These are phyloP conservation scores for Sporothrix brasiliensis DNA, from an alignment of 2,329 filamentous ascomycete species.

Conservation along the genomic window DNA sequence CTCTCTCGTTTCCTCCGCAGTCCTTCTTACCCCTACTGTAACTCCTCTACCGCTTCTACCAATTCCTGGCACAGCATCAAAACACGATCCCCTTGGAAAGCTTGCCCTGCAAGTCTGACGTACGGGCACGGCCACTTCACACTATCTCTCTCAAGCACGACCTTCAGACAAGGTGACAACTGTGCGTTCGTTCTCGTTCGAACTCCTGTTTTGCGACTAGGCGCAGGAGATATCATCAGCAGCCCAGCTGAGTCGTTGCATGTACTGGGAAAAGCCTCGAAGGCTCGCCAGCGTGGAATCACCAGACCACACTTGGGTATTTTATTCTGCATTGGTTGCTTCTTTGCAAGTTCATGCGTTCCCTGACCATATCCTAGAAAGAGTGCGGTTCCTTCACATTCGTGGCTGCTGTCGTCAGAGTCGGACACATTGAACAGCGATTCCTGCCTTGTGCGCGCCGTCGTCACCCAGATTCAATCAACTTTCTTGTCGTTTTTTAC, in stretches of 20 bases:
- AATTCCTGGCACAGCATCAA: neutral
- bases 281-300: neutral
- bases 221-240: neutral
- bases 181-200: slow-evolving; percentile 11
- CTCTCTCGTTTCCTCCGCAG: neutral
- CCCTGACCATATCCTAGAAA: neutral
- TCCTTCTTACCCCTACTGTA: neutral
- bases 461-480: neutral
- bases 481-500: neutral
- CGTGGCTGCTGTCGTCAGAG: too few species aligned
- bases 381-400: neutral
- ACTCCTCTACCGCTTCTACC: neutral
- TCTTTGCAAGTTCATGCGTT: neutral
- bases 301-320: neutral
- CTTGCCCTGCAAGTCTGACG: slow-evolving; percentile 2
- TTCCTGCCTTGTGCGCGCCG: too few species aligned
- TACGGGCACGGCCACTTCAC: neutral
- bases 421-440: too few species aligned
- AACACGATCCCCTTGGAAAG: slow-evolving; percentile 16
- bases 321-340: neutral
- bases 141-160: neutral
- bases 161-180: slow-evolving; percentile 7
- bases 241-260: too few species aligned
- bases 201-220: neutral
- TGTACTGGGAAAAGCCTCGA: neutral